Percentiles rank a stretch among this genome's conserved stretches.
phyloP scores from a whole-genome alignment of 2,329 filamentous ascomycete species.

The Epichloe scottii region DNA sequence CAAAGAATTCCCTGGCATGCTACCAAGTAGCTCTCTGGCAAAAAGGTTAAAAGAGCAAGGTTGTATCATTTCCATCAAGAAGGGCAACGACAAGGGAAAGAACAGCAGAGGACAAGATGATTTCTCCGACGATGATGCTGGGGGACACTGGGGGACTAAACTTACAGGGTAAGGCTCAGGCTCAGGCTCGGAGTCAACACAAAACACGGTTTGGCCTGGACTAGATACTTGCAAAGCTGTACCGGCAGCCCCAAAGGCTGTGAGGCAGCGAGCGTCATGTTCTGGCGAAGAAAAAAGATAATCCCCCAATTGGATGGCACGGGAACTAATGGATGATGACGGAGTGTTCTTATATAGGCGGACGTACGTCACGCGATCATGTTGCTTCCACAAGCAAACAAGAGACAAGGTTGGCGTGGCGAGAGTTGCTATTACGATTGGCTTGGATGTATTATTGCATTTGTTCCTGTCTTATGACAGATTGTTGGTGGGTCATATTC shows the following conservation, averaged over 20 bases:
- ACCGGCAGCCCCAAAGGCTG: neutral
- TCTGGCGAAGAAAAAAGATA: too few species aligned
- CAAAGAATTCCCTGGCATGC: constrained; percentile 79
- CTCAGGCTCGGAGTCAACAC: too few species aligned
- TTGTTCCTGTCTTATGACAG: neutral
- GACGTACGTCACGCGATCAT: too few species aligned
- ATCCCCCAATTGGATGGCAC: too few species aligned
- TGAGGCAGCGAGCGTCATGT: neutral
- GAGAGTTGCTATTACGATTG: neutral
- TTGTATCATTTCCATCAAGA: constrained; percentile 76
- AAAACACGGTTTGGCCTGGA: too few species aligned
- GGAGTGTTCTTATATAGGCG: too few species aligned
- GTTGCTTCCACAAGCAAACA: neutral
- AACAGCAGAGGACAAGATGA: constrained; percentile 8
- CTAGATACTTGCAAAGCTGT: neutral
- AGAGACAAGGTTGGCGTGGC: neutral
- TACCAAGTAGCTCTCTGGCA: constrained; percentile 60
- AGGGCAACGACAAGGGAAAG: constrained; percentile 56
- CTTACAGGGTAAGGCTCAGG: constrained; percentile 1
- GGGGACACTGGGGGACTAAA: constrained; percentile 7
- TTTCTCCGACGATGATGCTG: constrained; percentile 10
- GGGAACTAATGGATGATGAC: too few species aligned
- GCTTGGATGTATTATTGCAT: neutral
- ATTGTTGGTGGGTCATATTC: neutral
- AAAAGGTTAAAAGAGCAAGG: constrained; percentile 67